A percentile compares a stretch with the other conserved stretches of the same genome.
Evolutionary conservation across 176 grass and related monocot genomes (phyloP).

Genomic region (Otatea glauca): DNA sequence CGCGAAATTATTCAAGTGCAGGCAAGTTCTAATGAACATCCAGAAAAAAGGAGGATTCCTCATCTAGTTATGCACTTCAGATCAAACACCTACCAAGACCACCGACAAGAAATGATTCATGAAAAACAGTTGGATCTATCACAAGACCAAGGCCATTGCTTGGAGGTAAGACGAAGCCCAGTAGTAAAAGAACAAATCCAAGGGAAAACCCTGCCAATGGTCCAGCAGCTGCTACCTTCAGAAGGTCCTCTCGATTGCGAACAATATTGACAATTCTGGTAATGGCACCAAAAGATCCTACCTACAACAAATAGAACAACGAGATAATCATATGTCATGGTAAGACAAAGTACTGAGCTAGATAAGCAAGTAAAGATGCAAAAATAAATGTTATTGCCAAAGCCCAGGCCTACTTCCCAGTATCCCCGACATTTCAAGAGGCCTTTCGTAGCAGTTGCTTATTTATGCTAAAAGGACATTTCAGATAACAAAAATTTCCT

Average conservation of each 20-base stretch:
- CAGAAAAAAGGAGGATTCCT: not conserved
- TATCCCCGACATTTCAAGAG: slow-evolving; percentile 1
- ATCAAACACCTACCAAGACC: slow-evolving; percentile 65
- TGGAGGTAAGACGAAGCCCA: slow-evolving; percentile 87
- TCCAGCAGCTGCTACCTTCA: slow-evolving; percentile 81
- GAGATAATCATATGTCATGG: not conserved
- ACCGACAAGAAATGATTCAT: slow-evolving; percentile 94
- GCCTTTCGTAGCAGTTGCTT: slow-evolving; percentile 5
- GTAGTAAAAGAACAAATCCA: slow-evolving; percentile 78
- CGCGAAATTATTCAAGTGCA: not conserved
- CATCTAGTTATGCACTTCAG: not conserved
- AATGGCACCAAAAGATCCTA: slow-evolving; percentile 96
- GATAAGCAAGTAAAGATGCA: slow-evolving; percentile 9
- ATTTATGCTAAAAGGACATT: not conserved
- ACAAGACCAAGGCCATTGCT: slow-evolving; percentile 73
- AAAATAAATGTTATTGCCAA: slow-evolving; percentile 2
- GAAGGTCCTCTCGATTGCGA: slow-evolving; percentile 76
- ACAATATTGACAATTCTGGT: slow-evolving; percentile 92
- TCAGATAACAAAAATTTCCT: not conserved
- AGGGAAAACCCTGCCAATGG: slow-evolving; percentile 81
- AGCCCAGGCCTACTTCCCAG: not conserved
- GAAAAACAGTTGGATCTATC: slow-evolving; percentile 82
- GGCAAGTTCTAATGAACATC: slow-evolving; percentile 18
- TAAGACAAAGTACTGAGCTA: not conserved
- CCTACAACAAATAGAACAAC: slow-evolving; percentile 57